Evolutionary conservation across 1,139 yeast species (phyloP).

Genomic region (Geotrichum fermentans): DNA sequence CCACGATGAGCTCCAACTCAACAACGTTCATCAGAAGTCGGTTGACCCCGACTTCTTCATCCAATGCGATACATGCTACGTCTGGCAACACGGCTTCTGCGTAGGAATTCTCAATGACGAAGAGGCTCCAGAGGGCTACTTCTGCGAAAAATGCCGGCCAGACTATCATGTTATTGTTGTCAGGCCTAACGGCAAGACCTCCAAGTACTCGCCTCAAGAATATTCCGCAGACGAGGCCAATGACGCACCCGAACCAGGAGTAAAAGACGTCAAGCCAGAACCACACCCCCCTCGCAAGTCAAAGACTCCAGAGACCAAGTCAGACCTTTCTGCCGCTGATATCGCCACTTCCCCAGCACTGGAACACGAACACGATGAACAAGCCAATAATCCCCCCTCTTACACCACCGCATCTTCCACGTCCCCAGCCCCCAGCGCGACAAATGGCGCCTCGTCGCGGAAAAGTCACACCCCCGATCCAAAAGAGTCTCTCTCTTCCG

Average conservation of each 20-base stretch:
- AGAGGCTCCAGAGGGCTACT: conserved; percentile 83
- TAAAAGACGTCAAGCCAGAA: conserved; percentile 22
- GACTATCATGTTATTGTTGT: conserved; percentile 62
- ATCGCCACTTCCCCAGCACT: not conserved
- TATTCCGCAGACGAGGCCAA: conserved; percentile 21
- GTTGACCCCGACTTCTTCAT: conserved; percentile 74
- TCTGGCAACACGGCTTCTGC: conserved; percentile 97
- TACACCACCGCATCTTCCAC: not conserved
- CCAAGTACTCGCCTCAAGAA: conserved; percentile 43
- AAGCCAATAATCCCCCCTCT: not conserved
- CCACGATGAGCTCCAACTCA: conserved; percentile 56
- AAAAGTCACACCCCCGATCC: conserved; percentile 5
- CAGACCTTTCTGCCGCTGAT: not conserved
- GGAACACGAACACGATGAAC: no score
- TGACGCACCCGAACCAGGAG: conserved; percentile 28
- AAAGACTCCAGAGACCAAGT: conserved; percentile 1
- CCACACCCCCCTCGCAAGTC: not conserved
- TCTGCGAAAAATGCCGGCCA: conserved; percentile 89
- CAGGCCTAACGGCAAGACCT: conserved; percentile 45
- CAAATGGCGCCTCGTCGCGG: not conserved
- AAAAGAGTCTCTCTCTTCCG: conserved; percentile 1
- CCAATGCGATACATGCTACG: conserved; percentile 88
- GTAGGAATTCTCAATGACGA: conserved; percentile 73
- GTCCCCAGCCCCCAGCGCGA: conserved; percentile 1
- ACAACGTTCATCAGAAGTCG: conserved; percentile 41